A percentile compares a stretch with the other conserved stretches of the same genome.
These are phyloP conservation scores for Buxus sempervirens DNA, from an alignment of 164 flowering plant species.

Conservation along the genomic window DNA sequence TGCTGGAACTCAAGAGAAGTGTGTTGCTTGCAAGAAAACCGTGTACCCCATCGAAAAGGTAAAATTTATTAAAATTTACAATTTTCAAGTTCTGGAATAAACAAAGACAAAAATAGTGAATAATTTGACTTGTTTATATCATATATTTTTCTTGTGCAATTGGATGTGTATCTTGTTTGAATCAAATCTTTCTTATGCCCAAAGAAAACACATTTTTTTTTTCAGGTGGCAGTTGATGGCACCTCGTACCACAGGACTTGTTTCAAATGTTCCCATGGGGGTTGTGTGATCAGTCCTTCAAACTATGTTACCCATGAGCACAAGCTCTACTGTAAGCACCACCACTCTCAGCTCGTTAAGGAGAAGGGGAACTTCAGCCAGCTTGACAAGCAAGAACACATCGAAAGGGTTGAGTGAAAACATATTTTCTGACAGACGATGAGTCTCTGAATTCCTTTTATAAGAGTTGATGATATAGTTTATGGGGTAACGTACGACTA, in stretches of 20 bases:
- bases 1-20: constrained; percentile 92
- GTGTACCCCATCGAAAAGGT: constrained; percentile 96
- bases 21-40: constrained; percentile 90
- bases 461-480: not conserved
- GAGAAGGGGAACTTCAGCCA: constrained; percentile 86
- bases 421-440: constrained; percentile 18
- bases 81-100: too few relatives aligned
- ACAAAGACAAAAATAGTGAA: too few relatives aligned
- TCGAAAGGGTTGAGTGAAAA: constrained; percentile 37
- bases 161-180: too few relatives aligned
- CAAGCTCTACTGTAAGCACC: constrained; percentile 76
- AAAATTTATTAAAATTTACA: constrained; percentile 1
- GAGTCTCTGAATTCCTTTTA: not conserved
- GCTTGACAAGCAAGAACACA: constrained; percentile 48
- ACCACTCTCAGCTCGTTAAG: constrained; percentile 78
- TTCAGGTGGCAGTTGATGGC: constrained; percentile 87
- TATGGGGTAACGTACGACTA: constrained; percentile 2
- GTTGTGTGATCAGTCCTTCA: constrained; percentile 82
- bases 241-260: constrained; percentile 73
- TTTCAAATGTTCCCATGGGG: constrained; percentile 80
- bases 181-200: too few relatives aligned
- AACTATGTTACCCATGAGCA: constrained; percentile 79
- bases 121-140: too few relatives aligned
- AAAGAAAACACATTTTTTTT: not conserved
- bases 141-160: too few relatives aligned